Base-by-base conservation (phyloP, 2,329 filamentous ascomycete species). In the Helotiales sp. region DNA sequence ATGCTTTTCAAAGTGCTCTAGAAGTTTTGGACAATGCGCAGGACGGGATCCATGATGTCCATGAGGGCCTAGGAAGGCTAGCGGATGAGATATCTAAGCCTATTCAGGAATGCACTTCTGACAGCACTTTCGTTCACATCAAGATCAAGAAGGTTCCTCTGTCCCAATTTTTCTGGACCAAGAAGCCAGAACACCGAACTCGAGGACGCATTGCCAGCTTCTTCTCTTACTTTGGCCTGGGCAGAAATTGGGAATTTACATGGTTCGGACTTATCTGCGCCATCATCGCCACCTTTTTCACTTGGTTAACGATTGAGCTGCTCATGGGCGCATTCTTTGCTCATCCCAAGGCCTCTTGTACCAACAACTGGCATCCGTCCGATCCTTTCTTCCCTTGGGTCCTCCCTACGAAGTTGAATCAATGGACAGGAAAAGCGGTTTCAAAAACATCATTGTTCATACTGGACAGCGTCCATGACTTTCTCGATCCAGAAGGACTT, bases 311-410 rank as follows among this genome's bases (percentile, higher is more conserved):
- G 4, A 75, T 82, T n/a, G 88, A 90, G 74, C 80, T 80, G 0
- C 75, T 78, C 28, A 85, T 86, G 79, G 89, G 86, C 75, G 78
- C 75, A 45, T 69, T 78, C 6, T 89, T 84, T 77, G 88, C 86
- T 73, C 83, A 83, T 17, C 85, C 86, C 1, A 74, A 78, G n/a
- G 80, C 80, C 34, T 88, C 87, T 70, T 80, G 13, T 57, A 61
- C 75, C 66, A 55, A 78, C 74, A 79, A 82, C 40, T 89, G 85
- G 85, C 84, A 83, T 30, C 81, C 82, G 11, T 81, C 85, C 54
- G 87, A 89, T 74, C 87, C 87, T 0, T 82, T 83, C 28, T 89
- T 87, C 76, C 87, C 87, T n/a, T 81, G 80, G 45, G 85, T 86
- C 1, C 80, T 89, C 54, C 87, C 87, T 2, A 83, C 87, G 65